These are phyloP conservation scores for Fremontodendron californicum DNA, from an alignment of 345 rosid species.

Conservation along the genomic window DNA sequence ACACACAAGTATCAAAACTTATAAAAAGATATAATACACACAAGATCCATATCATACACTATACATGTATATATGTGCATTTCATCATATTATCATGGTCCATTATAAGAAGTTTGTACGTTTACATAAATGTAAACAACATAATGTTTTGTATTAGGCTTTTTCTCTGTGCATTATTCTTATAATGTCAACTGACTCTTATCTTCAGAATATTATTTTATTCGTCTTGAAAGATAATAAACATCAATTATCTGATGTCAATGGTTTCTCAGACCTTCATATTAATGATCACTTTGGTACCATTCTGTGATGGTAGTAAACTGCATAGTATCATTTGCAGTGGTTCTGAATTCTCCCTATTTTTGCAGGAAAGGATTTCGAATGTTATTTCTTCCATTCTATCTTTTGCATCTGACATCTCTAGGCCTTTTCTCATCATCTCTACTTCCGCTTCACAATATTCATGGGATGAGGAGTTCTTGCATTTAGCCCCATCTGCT, in stretches of 20 bases:
- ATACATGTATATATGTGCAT: background rate
- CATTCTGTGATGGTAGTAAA: background rate
- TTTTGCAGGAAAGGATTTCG: slow-evolving; percentile 44
- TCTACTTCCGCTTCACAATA: slow-evolving; percentile 33
- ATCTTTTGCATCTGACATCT: slow-evolving; percentile 26
- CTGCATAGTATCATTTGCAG: background rate
- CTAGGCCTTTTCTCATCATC: slow-evolving; percentile 45
- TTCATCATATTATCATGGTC: background rate
- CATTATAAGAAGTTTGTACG: background rate
- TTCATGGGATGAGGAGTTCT: slow-evolving; percentile 50
- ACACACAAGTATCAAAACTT: background rate
- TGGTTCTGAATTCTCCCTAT: slow-evolving; percentile 11
- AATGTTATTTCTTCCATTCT: slow-evolving; percentile 38
- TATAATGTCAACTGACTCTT: background rate
- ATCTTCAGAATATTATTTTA: background rate
- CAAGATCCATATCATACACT: background rate
- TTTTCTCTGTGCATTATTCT: background rate
- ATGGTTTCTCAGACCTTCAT: slow-evolving; percentile 3
- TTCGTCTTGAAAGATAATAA: background rate
- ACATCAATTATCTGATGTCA: background rate
- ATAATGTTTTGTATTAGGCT: background rate
- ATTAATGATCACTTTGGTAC: background rate
- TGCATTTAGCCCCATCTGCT: slow-evolving; percentile 33
- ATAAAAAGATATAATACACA: background rate
- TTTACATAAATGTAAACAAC: background rate